Conservation (phyloP, 352 stramenopile genomes). For the Globisporangium ultimum region DNA sequence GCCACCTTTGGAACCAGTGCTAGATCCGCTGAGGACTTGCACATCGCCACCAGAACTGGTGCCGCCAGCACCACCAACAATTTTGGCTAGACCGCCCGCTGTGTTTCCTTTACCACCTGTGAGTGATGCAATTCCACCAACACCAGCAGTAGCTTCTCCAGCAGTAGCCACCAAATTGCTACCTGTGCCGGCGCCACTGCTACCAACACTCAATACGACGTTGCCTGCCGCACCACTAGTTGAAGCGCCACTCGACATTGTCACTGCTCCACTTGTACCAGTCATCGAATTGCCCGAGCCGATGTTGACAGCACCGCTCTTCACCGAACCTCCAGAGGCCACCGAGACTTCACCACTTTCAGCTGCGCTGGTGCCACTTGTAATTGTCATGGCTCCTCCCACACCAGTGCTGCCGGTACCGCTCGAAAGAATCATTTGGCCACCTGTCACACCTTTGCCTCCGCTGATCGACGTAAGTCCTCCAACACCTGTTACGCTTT, state of each 20-base stretch:
- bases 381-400: conserved; percentile 41
- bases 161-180: conserved; percentile 12
- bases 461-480: conserved; percentile 18
- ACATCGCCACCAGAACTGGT: conserved; percentile 27
- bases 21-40: conserved; percentile 33
- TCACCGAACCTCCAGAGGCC: conserved; percentile 13
- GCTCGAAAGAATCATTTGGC: conserved; percentile 27
- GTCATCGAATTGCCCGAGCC: conserved; percentile 27
- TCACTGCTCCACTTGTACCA: conserved; percentile 32
- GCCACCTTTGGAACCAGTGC: conserved; percentile 22
- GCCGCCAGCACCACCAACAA: conserved; percentile 26
- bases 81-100: conserved; percentile 23
- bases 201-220: conserved; percentile 31
- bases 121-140: conserved; percentile 29
- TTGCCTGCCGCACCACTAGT: conserved; percentile 28
- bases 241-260: conserved; percentile 33
- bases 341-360: conserved; percentile 21
- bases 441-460: conserved; percentile 28
- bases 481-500: conserved; percentile 17
- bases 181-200: conserved; percentile 9
- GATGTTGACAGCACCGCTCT: conserved; percentile 21
- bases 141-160: conserved; percentile 8
- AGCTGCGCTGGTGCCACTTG: conserved; percentile 31
- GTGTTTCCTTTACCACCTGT: conserved; percentile 26
- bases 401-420: conserved; percentile 31